Conservation (phyloP, 2,329 filamentous ascomycete species). For the Calcarisporium arbuscula region DNA sequence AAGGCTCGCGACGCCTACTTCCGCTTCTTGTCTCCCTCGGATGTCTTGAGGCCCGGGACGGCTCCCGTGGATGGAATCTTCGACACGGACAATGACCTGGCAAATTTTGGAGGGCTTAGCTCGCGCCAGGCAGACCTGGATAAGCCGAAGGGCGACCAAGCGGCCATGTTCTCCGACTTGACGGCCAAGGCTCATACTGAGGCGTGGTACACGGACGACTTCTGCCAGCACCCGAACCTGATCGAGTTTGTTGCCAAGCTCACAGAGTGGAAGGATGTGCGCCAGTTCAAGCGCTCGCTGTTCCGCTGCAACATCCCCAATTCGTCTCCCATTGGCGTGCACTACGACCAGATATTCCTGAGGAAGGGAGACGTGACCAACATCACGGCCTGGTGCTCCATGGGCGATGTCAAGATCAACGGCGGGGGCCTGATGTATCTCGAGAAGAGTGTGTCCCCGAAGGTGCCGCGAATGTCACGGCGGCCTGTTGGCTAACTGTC, state of each 20-base stretch:
- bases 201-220: constrained; percentile 38
- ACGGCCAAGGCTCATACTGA: constrained; percentile 48
- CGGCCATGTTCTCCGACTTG: constrained; percentile 26
- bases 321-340: constrained; percentile 52
- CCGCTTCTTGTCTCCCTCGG: constrained; percentile 44
- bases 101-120: too few species aligned
- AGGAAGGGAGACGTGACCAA: constrained; percentile 47
- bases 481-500: constrained; percentile 5
- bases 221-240: constrained; percentile 47
- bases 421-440: constrained; percentile 56
- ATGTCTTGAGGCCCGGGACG: constrained; percentile 48
- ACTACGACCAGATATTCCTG: constrained; percentile 55
- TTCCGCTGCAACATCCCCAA: constrained; percentile 51
- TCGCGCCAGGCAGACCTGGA: too few species aligned
- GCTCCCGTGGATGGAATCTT: constrained; percentile 48
- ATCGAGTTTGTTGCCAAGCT: constrained; percentile 43
- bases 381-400: constrained; percentile 52
- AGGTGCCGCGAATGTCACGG: background rate
- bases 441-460: constrained; percentile 32
- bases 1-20: constrained; percentile 47
- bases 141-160: too few species aligned
- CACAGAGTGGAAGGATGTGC: constrained; percentile 46
- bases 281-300: constrained; percentile 36
- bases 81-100: constrained; percentile 8
- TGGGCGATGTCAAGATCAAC: constrained; percentile 45